phyloP scores from a whole-genome alignment of 1,284 basidiomycete genomes.

The Coniferiporia weirii region DNA sequence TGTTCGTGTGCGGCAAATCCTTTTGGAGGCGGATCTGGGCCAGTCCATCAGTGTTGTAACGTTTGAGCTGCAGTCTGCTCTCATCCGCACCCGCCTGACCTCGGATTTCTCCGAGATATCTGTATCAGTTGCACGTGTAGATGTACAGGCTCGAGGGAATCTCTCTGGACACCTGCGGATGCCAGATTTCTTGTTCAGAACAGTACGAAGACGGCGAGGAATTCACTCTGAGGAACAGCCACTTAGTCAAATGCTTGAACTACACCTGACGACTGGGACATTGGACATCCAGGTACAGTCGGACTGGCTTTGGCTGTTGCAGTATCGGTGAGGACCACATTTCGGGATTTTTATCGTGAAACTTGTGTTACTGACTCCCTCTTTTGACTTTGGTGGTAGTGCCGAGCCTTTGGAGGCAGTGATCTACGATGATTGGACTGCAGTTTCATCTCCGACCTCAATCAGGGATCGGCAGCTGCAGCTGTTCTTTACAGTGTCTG shows the following conservation, averaged over 20 bases:
- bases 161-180: conserved; percentile 67
- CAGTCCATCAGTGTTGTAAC: conserved; percentile 64
- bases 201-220: conserved; percentile 49
- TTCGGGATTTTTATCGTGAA: neutral
- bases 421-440: conserved; percentile 81
- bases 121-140: conserved; percentile 58
- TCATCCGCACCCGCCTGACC: conserved; percentile 57
- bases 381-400: conserved; percentile 34
- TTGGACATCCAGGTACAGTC: conserved; percentile 67
- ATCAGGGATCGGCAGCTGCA: conserved; percentile 56
- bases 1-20: conserved; percentile 65
- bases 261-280: conserved; percentile 72
- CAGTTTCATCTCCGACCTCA: conserved; percentile 35
- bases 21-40: conserved; percentile 71
- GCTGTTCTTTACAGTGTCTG: conserved; percentile 72
- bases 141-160: conserved; percentile 65
- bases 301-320: conserved; percentile 70
- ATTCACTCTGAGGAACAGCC: conserved; percentile 28
- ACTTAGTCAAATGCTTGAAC: conserved; percentile 57
- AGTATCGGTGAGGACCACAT: conserved; percentile 60
- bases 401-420: conserved; percentile 74
- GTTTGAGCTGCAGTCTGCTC: conserved; percentile 56
- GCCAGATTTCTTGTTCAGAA: conserved; percentile 72
- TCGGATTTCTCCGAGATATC: conserved; percentile 56
- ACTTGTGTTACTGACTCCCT: conserved; percentile 1